Base-by-base conservation (phyloP, 2,329 filamentous ascomycete species). In the Aphanocladium album region DNA sequence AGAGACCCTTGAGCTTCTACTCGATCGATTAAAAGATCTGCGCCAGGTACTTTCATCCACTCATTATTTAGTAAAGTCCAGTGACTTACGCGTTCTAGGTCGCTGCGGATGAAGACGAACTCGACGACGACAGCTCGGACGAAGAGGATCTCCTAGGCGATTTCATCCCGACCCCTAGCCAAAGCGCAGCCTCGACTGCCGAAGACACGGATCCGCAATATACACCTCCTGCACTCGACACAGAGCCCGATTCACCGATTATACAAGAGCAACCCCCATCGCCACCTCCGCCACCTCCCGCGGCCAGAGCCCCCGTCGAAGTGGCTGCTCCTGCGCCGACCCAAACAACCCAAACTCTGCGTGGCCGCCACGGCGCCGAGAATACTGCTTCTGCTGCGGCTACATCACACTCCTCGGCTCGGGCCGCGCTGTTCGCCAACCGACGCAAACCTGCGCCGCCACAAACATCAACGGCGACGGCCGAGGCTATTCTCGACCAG, bases 401-500 rank as follows among this genome's bases (percentile, higher is more conserved):
- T 0, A 62, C 67, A 1, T 65, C 71, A 19, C 71, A 76, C 59
- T 70, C 72, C 3, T 74, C 73, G 1, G 74, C 72, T 14, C 77
- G 78, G 59, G 75, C 75, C 7, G 74, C 76, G 17, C 77, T 81
- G 62, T 80, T 81, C 66, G 77, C 76, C 52, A 72, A 67, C 64
- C 72, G 73, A 49, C 68, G 73, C 59, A 70, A 74, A 14, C 68
- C 75, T 12, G 67, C 74, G 7, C 69, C 74, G 23, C 69, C 72
- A 1, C 67, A 74, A 59, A 68, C 73, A 3, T 76, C 79, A 5
- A 79, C 79, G 1, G 78, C 83, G 11, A 82, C 83, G 17, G 81
- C 85, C 1, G 91, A 96, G 76, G 82, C 86, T 0, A 82, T 92
- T 35, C 83, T 96, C 47, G 85, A 90, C 67, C 83, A 89, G 69